A percentile compares a stretch with the other conserved stretches of the same genome.
Conservation (phyloP, 495 filamentous ascomycete species). For the Daldinia decipiens region DNA sequence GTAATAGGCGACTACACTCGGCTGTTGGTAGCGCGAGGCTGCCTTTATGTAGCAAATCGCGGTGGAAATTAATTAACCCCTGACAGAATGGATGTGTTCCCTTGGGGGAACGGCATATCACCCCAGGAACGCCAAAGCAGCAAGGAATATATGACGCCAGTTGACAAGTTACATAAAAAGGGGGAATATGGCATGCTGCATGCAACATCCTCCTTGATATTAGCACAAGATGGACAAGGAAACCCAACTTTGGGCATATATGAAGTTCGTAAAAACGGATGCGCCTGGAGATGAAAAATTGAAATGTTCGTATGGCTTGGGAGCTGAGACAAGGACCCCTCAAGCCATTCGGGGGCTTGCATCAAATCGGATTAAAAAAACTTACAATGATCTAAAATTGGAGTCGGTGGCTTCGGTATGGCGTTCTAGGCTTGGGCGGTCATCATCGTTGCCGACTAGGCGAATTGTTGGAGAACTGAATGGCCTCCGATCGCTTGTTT, state of each 20-base stretch:
- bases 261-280: constrained; percentile 13
- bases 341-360: constrained; percentile 10
- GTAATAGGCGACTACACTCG: constrained; percentile 32
- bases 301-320: constrained; percentile 9
- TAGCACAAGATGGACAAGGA: constrained; percentile 8
- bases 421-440: constrained; percentile 7
- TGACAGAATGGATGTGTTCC: constrained; percentile 32
- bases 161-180: neutral
- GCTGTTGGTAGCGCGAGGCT: constrained; percentile 43
- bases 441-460: constrained; percentile 3
- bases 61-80: constrained; percentile 44
- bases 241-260: constrained; percentile 22
- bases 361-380: constrained; percentile 22
- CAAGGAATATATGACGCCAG: constrained; percentile 29
- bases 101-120: constrained; percentile 25
- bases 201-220: constrained; percentile 14
- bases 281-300: neutral
- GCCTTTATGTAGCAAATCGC: constrained; percentile 29
- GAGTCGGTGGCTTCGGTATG: constrained; percentile 25
- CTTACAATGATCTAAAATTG: constrained; percentile 44
- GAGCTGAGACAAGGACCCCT: constrained; percentile 10
- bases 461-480: constrained; percentile 9
- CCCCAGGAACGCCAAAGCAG: constrained; percentile 31
- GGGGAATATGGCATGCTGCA: constrained; percentile 8
- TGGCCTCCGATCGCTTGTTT: constrained; percentile 19